phyloP scores from a whole-genome alignment of 164 flowering plant genomes.

The Pachysandra terminalis region DNA sequence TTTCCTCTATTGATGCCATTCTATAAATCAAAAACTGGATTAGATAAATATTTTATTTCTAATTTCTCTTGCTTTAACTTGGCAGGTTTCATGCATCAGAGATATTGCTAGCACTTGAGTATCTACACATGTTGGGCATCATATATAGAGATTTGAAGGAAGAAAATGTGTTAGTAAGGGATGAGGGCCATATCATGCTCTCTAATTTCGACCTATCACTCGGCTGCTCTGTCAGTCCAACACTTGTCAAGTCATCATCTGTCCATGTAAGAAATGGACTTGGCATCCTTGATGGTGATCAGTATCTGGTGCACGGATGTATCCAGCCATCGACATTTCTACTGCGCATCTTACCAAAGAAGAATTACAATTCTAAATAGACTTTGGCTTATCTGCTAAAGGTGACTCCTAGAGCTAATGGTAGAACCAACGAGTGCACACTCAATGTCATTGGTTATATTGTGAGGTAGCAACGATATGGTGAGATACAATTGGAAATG shows the following conservation, averaged over 20 bases:
- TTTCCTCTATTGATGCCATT: no score
- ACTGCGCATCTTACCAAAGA: no score
- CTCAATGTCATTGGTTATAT: slow-evolving; percentile 83
- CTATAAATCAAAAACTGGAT: no score
- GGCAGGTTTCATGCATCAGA: slow-evolving; percentile 67
- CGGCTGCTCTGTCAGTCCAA: slow-evolving; percentile 67
- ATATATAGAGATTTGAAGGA: slow-evolving; percentile 70
- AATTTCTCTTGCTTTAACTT: not conserved
- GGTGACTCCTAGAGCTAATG: slow-evolving; percentile 72
- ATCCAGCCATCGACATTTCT: slow-evolving; percentile 53
- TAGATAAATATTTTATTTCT: not conserved
- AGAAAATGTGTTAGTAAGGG: slow-evolving; percentile 67
- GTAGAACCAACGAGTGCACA: slow-evolving; percentile 76
- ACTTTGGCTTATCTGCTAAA: slow-evolving; percentile 45
- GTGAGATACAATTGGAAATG: no score
- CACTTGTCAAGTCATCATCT: slow-evolving; percentile 73
- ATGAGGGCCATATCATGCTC: slow-evolving; percentile 77
- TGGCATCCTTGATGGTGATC: no score
- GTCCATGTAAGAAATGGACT: no score
- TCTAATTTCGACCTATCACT: no score
- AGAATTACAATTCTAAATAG: slow-evolving; percentile 63
- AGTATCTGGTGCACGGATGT: slow-evolving; percentile 44
- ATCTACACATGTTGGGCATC: slow-evolving; percentile 73
- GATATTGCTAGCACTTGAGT: no score
- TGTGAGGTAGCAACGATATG: no score